Evolutionary conservation across 1,139 yeast genomes (phyloP), one percentile per base, ranked within the genome.

Genomic region (Blastobotrys arbuscula): DNA sequence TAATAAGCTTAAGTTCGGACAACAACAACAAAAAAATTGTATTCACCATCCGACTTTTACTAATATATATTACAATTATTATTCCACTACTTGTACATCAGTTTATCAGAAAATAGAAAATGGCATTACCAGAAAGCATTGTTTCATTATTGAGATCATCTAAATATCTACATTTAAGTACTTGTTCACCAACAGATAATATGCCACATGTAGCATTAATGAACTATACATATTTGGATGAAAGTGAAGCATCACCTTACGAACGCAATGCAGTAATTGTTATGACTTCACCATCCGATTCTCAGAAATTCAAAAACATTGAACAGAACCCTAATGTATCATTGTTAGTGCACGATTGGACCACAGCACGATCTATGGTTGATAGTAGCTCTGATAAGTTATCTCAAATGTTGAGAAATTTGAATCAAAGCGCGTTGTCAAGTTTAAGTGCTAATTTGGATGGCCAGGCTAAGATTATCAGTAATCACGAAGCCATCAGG

Each of bases 161-260:
- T 35, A 74, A 82, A 53, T 82, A 81, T 64, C 78, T 89, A 39
- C 97, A 89, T 65, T 73, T 89, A 47, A 96, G 90, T 8, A 89
- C 97, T 1, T 39, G 42, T n/a, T 21, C 42, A 15, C 78, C 85
- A 51, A 68, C 74, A 44, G 66, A 72, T 23, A 70, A 81, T 46
- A 76, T 82, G 50, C 97, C 97, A 7, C 94, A 89, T 57, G 95
- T 88, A 2, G 78, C 92, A 12, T 74, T 89, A 57, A 89, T 89
- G 97, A 89, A 87, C 66, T 89, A 85, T 64, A 81, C 92, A 3
- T 86, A 80, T 56, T 64, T 81, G 10, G 64, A 62, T 31, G 56
- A 60, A 8, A 71, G 66, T 12, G 65, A 68, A 6, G 59, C 60
- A 2, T 65, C 50, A n/a, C 67, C 64, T 6, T 55, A 61, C 36